Evolutionary conservation across 805 yeast genomes (phyloP), one percentile per base, ranked within the genome.

Genomic region (Metschnikowia amazonensis): DNA sequence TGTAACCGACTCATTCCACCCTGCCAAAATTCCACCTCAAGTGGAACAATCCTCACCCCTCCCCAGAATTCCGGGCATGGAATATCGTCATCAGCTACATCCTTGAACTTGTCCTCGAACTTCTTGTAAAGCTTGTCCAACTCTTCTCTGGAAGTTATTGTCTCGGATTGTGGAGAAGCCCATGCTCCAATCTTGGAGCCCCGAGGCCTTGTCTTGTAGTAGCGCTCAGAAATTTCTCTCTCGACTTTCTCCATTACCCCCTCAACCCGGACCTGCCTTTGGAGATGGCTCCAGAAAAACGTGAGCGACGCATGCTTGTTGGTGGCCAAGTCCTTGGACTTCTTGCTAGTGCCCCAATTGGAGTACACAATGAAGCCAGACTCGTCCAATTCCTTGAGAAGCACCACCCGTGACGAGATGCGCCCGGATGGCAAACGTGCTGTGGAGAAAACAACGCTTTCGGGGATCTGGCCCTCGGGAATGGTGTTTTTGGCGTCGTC

Each of bases 61-160:
- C 98, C 99, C 99, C 99, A 94, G 62, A 72, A 84, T 29, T 86
- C 90, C 13, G 99, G 99, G 52, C 95, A 85, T 24, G 95, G 95
- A 36, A 94, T 80, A 31, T 82, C 81, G 29, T 79, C 79, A 43
- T 76, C 84, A 10, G 57, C 56, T 34, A 67, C 63, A 33, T 75
- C 81, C 51, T 80, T 77, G 51, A 87, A 88, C 60, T 80, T 74
- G 45, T 75, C 67, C 45, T 74, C 82, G 49, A 69, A 75, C 23
- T 70, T 60, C 9, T 64, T 60, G 42, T 80, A 80, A 13, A 74
- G 57, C 0, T 61, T 58, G 30, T 89, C 86, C 49, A 92, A 77
- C 55, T 79, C 86, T 13, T 77, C 77, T 51, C 97, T 74, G 35
- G 70, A 64, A 11, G 61, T 57, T 30, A 90, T 72, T 2, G 71